Conservation (phyloP, 2,329 filamentous ascomycete genomes). For the Aquanectria penicillioides region DNA sequence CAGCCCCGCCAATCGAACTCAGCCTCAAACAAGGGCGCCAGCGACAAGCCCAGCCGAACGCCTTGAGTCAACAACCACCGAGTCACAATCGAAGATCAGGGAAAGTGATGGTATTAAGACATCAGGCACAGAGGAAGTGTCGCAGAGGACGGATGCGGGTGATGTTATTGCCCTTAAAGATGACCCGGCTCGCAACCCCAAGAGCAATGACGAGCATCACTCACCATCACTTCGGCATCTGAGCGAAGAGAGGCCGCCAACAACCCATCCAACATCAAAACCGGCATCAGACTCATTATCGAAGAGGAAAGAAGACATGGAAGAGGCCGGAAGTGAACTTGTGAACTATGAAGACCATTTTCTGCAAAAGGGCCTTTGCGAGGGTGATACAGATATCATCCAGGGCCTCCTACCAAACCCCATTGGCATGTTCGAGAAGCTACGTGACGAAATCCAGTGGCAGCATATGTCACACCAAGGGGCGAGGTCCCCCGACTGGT, state of each 20-base stretch:
- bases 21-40: slow-evolving; percentile 33
- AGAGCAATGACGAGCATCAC: slow-evolving; percentile 12
- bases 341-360: slow-evolving; percentile 15
- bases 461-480: slow-evolving; percentile 92
- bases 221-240: background rate
- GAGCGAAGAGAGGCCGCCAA: background rate
- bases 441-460: slow-evolving; percentile 84
- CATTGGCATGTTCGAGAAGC: slow-evolving; percentile 72
- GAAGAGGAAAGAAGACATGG: slow-evolving; percentile 9
- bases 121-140: background rate
- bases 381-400: slow-evolving; percentile 82
- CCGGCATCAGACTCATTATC: background rate
- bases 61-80: slow-evolving; percentile 25
- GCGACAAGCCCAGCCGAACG: slow-evolving; percentile 29
- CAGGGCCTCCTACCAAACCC: slow-evolving; percentile 72
- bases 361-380: slow-evolving; percentile 70
- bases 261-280: slow-evolving; percentile 9
- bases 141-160: slow-evolving; percentile 2
- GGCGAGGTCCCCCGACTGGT: slow-evolving; percentile 92
- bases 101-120: slow-evolving; percentile 25
- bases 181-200: background rate
- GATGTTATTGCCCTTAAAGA: slow-evolving; percentile 22
- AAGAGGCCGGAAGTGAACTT: slow-evolving; percentile 12
- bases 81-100: slow-evolving; percentile 26
- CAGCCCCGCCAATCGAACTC: slow-evolving; percentile 29